Evolutionary conservation across 768 basidiomycete species (phyloP).

Genomic region (Termitomyces sp.): DNA sequence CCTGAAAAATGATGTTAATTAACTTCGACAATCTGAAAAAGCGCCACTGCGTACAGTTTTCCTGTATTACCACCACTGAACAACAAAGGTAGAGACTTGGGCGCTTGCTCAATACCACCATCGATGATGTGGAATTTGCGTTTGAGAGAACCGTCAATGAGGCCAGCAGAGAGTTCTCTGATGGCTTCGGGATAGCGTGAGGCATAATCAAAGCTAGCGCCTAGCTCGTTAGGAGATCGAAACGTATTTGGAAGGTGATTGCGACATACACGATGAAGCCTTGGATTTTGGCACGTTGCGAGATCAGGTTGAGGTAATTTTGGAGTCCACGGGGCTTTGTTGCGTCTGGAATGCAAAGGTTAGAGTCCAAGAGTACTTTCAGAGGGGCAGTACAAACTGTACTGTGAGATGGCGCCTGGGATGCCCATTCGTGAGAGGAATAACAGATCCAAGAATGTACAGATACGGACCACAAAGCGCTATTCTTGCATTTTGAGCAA

Average conservation of each 20-base stretch:
- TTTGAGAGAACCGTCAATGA: slow-evolving; percentile 69
- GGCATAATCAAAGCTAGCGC: slow-evolving; percentile 66
- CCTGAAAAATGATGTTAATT: slow-evolving; percentile 25
- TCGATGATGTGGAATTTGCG: slow-evolving; percentile 76
- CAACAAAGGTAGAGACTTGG: slow-evolving; percentile 62
- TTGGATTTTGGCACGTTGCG: slow-evolving; percentile 71
- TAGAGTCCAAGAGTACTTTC: background rate
- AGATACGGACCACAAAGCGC: slow-evolving; percentile 72
- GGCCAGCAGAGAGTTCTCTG: slow-evolving; percentile 48
- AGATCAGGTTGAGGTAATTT: slow-evolving; percentile 65
- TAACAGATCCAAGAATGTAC: background rate
- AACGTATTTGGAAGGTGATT: background rate
- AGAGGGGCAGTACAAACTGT: slow-evolving; percentile 44
- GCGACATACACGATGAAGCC: slow-evolving; percentile 74
- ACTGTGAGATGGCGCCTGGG: slow-evolving; percentile 78
- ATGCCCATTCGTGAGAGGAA: background rate
- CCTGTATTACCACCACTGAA: slow-evolving; percentile 77
- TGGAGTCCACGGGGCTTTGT: slow-evolving; percentile 59
- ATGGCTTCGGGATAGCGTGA: slow-evolving; percentile 54
- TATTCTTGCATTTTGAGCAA: slow-evolving; percentile 77
- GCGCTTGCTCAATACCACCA: slow-evolving; percentile 67
- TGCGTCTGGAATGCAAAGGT: slow-evolving; percentile 36
- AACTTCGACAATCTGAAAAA: background rate
- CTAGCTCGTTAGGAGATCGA: background rate
- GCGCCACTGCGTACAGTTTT: slow-evolving; percentile 47